Evolutionary conservation across 164 flowering plant genomes (phyloP), one percentile per base, ranked within the genome.

Genomic region (Vitis rotundifolia): DNA sequence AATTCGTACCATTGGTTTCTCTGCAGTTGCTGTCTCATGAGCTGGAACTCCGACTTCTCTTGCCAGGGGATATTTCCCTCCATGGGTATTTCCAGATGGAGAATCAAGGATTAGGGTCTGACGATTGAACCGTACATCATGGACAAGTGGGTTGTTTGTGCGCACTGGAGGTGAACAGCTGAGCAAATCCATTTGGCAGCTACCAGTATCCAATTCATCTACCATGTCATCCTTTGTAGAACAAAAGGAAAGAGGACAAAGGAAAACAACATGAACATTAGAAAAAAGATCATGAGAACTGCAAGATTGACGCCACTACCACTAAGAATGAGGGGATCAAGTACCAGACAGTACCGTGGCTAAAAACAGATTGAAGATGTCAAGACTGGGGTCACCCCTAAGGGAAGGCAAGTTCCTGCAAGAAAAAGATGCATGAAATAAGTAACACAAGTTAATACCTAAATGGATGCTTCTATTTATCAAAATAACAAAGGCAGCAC

Each of bases 111-210:
- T 16, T 31, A 51, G 44, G 12, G 61, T 31, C 57, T 56, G 62
- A 31, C 29, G 44, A 53, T 37, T 67, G 18, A 67, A 67, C 51
- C n/a, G 70, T 47, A 56, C 51, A 57, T 67, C 70, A 57, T 57
- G 61, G 14, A 67, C 52, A 12, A 55, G 44, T 2, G 70, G 70
- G 48, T 67, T 67, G 47, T 57, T 57, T 67, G 52, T n/a, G 70
- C 70, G 70, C 70, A 31, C 51, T 10, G 70, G 70, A 56, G 70
- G 70, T 22, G 70, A 67, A 16, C 70, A 67, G 49, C 49, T 37
- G 59, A 29, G 49, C 11, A 52, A 66, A 22, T n/a, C 22, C 63
- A 60, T 28, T 12, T 60, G 47, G 47, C 8, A 18, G 63, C 63
- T 29, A 19, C 47, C 12, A 29, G 63, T 8, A 29, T 53, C 56